Evolutionary conservation across 2,329 filamentous ascomycete species (phyloP), one percentile per base, ranked within the genome.

Genomic region (Apiospora marii): DNA sequence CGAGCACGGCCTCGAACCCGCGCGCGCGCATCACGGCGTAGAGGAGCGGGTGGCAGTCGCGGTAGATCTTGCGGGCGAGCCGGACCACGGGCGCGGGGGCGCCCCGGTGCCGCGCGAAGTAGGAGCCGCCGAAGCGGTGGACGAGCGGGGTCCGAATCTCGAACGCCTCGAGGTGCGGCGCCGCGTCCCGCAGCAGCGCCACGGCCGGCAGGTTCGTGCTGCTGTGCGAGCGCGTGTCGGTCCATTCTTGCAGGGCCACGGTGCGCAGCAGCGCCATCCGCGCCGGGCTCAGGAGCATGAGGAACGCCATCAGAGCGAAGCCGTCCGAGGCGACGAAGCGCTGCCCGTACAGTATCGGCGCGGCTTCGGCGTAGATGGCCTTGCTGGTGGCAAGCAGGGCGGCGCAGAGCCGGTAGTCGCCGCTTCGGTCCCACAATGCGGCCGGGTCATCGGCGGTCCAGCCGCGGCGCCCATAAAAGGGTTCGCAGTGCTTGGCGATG

Each of bases 41-140:
- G 8, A 69, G 67, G 27, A 49, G 44, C 67, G 67, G 67, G 44
- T 69, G 48, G 67, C 67, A 69, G 67, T 69, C 44, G 44, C 67
- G 67, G 67, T 48, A 69, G 67, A 69, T 16, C 27, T 49, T 69
- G 67, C 67, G 67, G n/a, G 67, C 67, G 44, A 69, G 67, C 44
- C 27, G 24, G 7, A 41, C 19, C 2, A 14, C 34, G 34, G 22
- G 24, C 22, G 67, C 8, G 10, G 6, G 10, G 58, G 19, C 3
- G 19, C 10, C 3, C 2, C 19, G 7, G 43, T 27, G 7, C 27
- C 14, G 22, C 14, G 19, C 8, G 43, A 3, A 22, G 44, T 14
- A 34, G 67, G 0, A 8, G 27, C n/a, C 0, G 27, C n/a, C 0
- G 27, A 14, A 34, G 67, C 67, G 67, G 16, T 10, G 8, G 16